Evolutionary conservation across 352 stramenopile genomes (phyloP).

Genomic region (Phytophthora europaea): DNA sequence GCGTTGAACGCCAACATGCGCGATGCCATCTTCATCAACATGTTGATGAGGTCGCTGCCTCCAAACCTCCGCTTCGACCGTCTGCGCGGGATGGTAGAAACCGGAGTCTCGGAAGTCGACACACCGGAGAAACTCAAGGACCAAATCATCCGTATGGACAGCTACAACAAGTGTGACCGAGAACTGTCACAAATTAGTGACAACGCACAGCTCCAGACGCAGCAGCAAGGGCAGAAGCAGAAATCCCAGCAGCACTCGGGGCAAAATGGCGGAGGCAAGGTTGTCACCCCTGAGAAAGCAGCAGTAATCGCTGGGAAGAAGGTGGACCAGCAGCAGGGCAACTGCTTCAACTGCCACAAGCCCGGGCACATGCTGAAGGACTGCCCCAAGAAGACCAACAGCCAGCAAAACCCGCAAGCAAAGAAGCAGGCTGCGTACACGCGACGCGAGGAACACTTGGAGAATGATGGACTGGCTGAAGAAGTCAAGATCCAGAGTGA

Average conservation of each 20-base stretch:
- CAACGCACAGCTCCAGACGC: not conserved
- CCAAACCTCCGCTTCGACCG: not conserved
- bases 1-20: not conserved
- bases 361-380: not conserved
- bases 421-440: not conserved
- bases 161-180: slow-evolving; percentile 18
- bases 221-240: not conserved
- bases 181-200: not conserved
- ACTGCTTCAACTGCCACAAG: slow-evolving; percentile 13
- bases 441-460: no score
- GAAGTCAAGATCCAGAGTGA: no score
- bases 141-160: slow-evolving; percentile 14
- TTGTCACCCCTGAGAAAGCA: not conserved
- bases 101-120: not conserved
- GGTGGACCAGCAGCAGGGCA: not conserved
- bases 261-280: not conserved
- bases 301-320: not conserved
- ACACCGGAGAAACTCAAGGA: slow-evolving; percentile 12
- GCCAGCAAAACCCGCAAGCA: not conserved
- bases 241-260: not conserved
- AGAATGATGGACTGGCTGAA: no score
- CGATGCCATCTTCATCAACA: not conserved
- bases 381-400: not conserved
- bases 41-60: not conserved
- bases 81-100: not conserved